These are phyloP conservation scores for Kickxella alabastrina DNA, from an alignment of 192 early-diverging fungal species.

Conservation along the genomic window DNA sequence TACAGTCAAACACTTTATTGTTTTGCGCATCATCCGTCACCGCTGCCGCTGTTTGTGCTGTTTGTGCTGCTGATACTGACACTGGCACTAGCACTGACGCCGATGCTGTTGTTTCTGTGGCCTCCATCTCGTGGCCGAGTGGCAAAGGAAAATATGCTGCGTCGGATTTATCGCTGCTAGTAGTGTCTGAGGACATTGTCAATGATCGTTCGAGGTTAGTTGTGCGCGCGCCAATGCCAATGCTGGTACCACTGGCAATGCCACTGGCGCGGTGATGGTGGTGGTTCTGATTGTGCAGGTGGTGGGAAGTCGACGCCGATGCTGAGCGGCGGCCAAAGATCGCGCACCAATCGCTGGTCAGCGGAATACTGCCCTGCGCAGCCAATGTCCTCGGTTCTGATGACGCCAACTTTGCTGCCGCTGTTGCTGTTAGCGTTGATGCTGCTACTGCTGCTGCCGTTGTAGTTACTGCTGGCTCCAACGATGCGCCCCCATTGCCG, in stretches of 20 bases:
- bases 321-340: constrained; percentile 19
- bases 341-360: constrained; percentile 33
- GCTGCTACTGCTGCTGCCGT: not conserved
- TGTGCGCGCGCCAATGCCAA: not conserved
- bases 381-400: too few relatives aligned
- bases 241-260: not conserved
- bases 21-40: too few relatives aligned
- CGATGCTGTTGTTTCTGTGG: too few relatives aligned
- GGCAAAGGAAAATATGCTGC: too few relatives aligned
- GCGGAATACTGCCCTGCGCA: constrained; percentile 15
- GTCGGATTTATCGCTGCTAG: too few relatives aligned
- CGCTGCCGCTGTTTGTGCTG: too few relatives aligned
- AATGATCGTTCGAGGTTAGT: not conserved
- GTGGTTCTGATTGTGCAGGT: not conserved
- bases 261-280: not conserved
- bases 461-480: not conserved
- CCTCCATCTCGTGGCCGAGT: too few relatives aligned
- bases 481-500: not conserved
- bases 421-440: not conserved
- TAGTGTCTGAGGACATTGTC: not conserved
- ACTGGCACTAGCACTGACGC: too few relatives aligned
- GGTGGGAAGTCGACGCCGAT: not conserved
- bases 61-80: not conserved
- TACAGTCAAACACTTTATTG: constrained; percentile 20
- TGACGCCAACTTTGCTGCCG: not conserved